A percentile compares a stretch with the other conserved stretches of the same genome.
These are phyloP conservation scores for Hyaloperonospora brassicae DNA, from an alignment of 352 stramenopile genomes.

Conservation along the genomic window DNA sequence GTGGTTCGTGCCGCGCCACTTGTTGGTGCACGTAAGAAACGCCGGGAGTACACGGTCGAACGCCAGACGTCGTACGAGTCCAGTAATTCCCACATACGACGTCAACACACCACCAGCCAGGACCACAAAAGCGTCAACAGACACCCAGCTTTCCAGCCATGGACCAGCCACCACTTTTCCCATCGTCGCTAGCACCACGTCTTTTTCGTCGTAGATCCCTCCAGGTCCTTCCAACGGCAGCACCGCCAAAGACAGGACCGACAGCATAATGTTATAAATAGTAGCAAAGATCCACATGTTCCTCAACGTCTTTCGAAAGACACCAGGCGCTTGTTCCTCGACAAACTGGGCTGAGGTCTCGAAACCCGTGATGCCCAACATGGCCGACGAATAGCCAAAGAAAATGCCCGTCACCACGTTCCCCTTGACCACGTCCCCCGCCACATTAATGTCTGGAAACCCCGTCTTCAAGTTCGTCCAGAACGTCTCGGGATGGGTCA, in stretches of 20 bases:
- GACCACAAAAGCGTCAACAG: slow-evolving; percentile 85
- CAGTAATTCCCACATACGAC: slow-evolving; percentile 86
- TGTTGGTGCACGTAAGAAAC: slow-evolving; percentile 56
- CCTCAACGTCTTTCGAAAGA: slow-evolving; percentile 70
- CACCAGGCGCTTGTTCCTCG: slow-evolving; percentile 77
- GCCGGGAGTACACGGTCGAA: slow-evolving; percentile 62
- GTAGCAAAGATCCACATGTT: slow-evolving; percentile 86
- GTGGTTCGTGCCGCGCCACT: slow-evolving; percentile 78
- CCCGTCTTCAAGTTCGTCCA: slow-evolving; percentile 57
- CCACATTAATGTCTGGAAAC: slow-evolving; percentile 44
- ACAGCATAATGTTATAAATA: slow-evolving; percentile 84
- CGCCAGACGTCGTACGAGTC: slow-evolving; percentile 66
- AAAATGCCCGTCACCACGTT: slow-evolving; percentile 59
- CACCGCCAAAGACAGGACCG: slow-evolving; percentile 71
- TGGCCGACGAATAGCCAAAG: slow-evolving; percentile 75
- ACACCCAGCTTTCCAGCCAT: slow-evolving; percentile 68
- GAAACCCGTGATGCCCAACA: slow-evolving; percentile 89
- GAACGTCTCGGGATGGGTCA: slow-evolving; percentile 49
- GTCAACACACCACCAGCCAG: slow-evolving; percentile 82
- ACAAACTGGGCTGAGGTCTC: slow-evolving; percentile 89
- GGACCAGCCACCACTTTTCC: slow-evolving; percentile 37
- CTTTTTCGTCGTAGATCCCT: slow-evolving; percentile 58
- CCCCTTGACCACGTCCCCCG: slow-evolving; percentile 35
- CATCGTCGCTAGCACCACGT: slow-evolving; percentile 77
- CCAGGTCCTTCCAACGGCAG: slow-evolving; percentile 54